Evolutionary conservation across 495 filamentous ascomycete species (phyloP), one percentile per base, ranked within the genome.

Genomic region (Xylaria palmicola): DNA sequence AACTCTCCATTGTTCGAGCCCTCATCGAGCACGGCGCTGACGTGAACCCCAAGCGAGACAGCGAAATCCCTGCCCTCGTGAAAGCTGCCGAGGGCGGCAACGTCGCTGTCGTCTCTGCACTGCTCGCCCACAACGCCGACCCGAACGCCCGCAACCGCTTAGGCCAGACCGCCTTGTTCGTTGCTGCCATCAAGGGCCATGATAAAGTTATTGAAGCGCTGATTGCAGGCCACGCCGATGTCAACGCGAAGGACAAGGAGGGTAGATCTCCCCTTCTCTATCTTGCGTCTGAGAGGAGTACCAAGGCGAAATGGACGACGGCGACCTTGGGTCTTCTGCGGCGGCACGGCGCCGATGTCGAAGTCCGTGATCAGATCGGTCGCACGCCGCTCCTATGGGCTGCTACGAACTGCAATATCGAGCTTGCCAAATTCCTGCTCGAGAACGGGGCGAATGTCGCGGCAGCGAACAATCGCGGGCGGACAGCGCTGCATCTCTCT

Each of bases 311-410:
- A 44, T 72, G 71, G 71, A 70, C 64, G 4, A 63, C 60, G 3
- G 67, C 65, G 7, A 72, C 69, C 10, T 20, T 79, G 22, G 64
- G 59, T 36, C 41, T 74, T 13, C 74, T 79, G 15, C 65, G 73
- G 7, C 60, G 65, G 20, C 64, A 71, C 43, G 75, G 78, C 2
- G 77, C 78, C 17, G 72, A 79, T 43, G 51, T 75, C 19, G 77
- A 81, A 54, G 75, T 70, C n/a, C 66, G 64, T 39, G 77, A 79
- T 52, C 68, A 73, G 47, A 74, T 85, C 17, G 82, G 82, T 13
- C 69, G 86, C 24, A 85, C 83, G 30, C 81, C 86, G 27, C 62
- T 89, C 52, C 79, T 87, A 63, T 88, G 85, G 86, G 85, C 86
- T 26, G 83, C 83, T 56, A 84, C 81, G 19, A 85, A 84, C 41